Base-by-base conservation (phyloP, 2,329 filamentous ascomycete species). In the Ceratocystis diversiconidia region DNA sequence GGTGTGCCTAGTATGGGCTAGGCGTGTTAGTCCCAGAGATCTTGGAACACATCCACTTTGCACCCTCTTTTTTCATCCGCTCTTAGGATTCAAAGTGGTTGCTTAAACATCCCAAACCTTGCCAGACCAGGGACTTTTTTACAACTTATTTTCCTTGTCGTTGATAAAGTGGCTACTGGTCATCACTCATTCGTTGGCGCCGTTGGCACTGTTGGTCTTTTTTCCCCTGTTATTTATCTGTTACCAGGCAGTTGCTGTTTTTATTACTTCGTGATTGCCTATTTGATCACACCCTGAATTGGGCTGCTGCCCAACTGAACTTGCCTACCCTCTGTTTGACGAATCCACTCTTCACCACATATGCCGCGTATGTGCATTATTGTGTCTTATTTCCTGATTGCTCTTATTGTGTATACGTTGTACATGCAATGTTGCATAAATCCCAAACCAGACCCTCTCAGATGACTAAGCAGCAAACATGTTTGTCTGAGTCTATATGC, bases 21-120 rank as follows among this genome's bases (percentile, higher is more conserved):
- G 43, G 43, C 43, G 61, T 62, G 61, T 59, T 59, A 59, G 55
- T 59, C 55, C 55, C 30, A 52, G 55, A 32, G 55, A 36, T 59
- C 55, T 59, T 36, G 25, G 30, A 59, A 59, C 25, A 59, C 30
- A 59, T 59, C 55, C 55, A 59, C 55, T 36, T 59, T 59, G 55
- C 55, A 59, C 55, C 55, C 55, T 59, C 55, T 59, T 32, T 59
- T 59, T 59, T 59, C 2, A 7, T 17, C 28, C 10, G 28, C 55
- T 59, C 28, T 59, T 59, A 32, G 30, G n/a, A 25, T 30, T 28
- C 52, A 57, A 57, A 57, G 52, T 57, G 52, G 52, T 57, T 55
- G 19, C 50, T 55, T 32, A 8, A 59, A n/a, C n/a, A 19, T 25
- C 48, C 48, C 7, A 41, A 41, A 41, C 36, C 36, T 41, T 41